Evolutionary conservation across 768 basidiomycete genomes (phyloP), one percentile per base, ranked within the genome.

Genomic region (Candolleomyces eurysporus): DNA sequence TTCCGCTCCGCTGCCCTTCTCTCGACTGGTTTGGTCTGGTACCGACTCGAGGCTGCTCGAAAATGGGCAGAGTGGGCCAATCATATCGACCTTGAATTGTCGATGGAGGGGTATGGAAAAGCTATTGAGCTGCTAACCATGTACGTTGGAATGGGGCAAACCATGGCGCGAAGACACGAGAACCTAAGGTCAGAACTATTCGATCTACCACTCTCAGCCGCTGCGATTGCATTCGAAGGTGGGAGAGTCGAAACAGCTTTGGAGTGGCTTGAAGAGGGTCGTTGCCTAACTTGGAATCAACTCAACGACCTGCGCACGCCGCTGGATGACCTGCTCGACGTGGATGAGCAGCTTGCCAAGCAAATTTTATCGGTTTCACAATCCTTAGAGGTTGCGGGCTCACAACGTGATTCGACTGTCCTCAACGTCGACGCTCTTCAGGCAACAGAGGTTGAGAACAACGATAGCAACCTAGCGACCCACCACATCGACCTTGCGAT

Each of bases 261-360:
- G 8, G 55, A 57, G 14, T 57, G 55, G 55, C 40, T 57, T 19
- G 55, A 57, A 30, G 58, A 67, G 48, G 66, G 67, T 5, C 59
- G 66, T 11, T 68, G 61, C 4, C 40, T 68, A 31, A 59, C 67
- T 10, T 68, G 67, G 67, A 58, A 58, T 11, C 67, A 68, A 59
- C 46, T 68, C 11, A 17, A 63, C 64, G 8, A 57, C 68, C 55
- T 67, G 16, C 57, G 68, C 53, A 61, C 21, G 4, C 64, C 67
- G 19, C 9, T 68, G 17, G 64, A 67, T 30, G 39, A 56, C 13
- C 62, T 68, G 1, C 48, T 19, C 10, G 36, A 16, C 40, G 7
- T 4, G 10, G 45, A 42, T 39, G 40, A 16, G 26, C 4, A 16
- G 11, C 49, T 50, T n/a, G 49, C 49, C 22, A 22, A 50, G 11